A percentile compares a stretch with the other conserved stretches of the same genome.
Evolutionary conservation across 352 stramenopile species (phyloP).

Genomic region (Phytophthora fragariae): DNA sequence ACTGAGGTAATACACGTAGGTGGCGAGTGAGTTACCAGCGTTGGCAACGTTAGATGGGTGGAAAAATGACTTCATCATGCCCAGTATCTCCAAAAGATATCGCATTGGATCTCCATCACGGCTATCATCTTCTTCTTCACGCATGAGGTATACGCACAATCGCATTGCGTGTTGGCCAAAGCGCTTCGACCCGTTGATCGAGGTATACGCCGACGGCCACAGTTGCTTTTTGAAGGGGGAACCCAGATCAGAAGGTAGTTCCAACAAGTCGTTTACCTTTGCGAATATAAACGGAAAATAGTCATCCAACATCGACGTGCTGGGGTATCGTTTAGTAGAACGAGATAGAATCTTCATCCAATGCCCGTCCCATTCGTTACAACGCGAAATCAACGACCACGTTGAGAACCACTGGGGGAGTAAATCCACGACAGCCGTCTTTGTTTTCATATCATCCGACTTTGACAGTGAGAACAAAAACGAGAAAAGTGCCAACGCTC

Average conservation of each 20-base stretch:
- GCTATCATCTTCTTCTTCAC: slow-evolving; percentile 24
- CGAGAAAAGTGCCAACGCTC: slow-evolving; percentile 68
- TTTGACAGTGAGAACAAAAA: slow-evolving; percentile 48
- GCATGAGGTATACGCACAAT: slow-evolving; percentile 63
- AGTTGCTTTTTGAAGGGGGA: slow-evolving; percentile 68
- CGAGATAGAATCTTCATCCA: slow-evolving; percentile 80
- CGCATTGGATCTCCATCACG: slow-evolving; percentile 39
- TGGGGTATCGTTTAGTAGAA: slow-evolving; percentile 59
- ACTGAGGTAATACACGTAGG: slow-evolving; percentile 66
- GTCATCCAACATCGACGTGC: slow-evolving; percentile 34
- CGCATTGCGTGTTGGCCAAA: slow-evolving; percentile 65
- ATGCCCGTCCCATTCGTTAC: slow-evolving; percentile 71
- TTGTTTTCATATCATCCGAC: slow-evolving; percentile 10
- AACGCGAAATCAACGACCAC: slow-evolving; percentile 63
- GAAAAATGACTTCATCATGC: slow-evolving; percentile 71
- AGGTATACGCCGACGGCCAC: slow-evolving; percentile 58
- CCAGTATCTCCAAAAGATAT: slow-evolving; percentile 67
- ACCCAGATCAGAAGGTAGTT: slow-evolving; percentile 73
- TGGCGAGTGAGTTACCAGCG: slow-evolving; percentile 58
- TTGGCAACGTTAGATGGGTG: slow-evolving; percentile 79
- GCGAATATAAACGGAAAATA: slow-evolving; percentile 71
- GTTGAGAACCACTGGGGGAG: slow-evolving; percentile 65
- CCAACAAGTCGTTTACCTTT: slow-evolving; percentile 68
- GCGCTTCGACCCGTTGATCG: slow-evolving; percentile 63
- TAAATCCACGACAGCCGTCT: slow-evolving; percentile 31